Conservation (phyloP, 345 rosid genomes). For the Eucalyptus tenuipes region DNA sequence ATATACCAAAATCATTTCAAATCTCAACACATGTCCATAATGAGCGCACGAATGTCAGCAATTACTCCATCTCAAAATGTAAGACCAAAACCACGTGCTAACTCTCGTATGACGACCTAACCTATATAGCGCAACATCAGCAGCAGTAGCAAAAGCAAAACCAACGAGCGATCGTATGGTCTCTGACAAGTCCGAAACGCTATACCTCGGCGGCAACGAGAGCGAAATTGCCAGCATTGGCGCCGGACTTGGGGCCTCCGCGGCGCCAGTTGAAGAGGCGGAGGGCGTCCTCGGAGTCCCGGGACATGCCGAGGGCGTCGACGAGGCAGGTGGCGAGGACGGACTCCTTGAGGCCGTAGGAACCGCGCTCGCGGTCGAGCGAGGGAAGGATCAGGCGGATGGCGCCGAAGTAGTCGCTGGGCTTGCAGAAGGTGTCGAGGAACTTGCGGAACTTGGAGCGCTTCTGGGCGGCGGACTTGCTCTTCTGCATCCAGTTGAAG, state of each 20-base stretch:
- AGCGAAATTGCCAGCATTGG: constrained; percentile 75
- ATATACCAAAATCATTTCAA: not conserved
- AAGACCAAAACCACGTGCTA: not conserved
- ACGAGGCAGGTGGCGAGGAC: constrained; percentile 79
- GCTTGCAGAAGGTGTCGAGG: constrained; percentile 71
- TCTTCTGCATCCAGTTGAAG: constrained; percentile 83
- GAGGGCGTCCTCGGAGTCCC: constrained; percentile 76
- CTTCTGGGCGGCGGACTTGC: constrained; percentile 54
- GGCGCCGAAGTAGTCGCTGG: constrained; percentile 57
- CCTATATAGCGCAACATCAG: not conserved
- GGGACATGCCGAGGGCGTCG: constrained; percentile 83
- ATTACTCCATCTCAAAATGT: not conserved
- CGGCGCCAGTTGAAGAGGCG: constrained; percentile 96
- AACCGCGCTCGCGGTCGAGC: constrained; percentile 84
- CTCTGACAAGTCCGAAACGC: not conserved
- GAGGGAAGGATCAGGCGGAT: constrained; percentile 70
- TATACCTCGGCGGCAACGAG: constrained; percentile 71
- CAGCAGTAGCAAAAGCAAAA: not conserved
- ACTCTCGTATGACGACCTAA: not conserved
- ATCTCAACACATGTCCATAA: not conserved
- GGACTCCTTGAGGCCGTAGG: constrained; percentile 87
- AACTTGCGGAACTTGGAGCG: constrained; percentile 87
- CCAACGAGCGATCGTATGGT: not conserved
- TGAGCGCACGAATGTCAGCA: not conserved
- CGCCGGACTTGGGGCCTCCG: constrained; percentile 62